Evolutionary conservation across 345 rosid species (phyloP).

Genomic region (Salix brachista): DNA sequence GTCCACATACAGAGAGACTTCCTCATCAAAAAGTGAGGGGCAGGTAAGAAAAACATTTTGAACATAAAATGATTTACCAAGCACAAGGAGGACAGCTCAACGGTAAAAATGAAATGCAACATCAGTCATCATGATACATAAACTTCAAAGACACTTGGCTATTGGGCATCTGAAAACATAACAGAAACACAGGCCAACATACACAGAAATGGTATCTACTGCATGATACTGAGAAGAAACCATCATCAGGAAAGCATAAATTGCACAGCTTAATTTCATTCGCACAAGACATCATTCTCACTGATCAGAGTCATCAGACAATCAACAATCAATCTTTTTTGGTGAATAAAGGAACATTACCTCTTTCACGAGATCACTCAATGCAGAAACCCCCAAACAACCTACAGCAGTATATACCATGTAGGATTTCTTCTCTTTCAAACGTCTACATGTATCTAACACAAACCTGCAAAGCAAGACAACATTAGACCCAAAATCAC

Average conservation of each 20-base stretch:
- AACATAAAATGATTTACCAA: neutral
- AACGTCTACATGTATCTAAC: constrained; percentile 63
- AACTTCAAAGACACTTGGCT: neutral
- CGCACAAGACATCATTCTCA: neutral
- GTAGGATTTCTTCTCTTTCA: constrained; percentile 91
- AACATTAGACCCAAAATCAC: neutral
- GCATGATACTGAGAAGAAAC: neutral
- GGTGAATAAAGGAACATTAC: constrained; percentile 28
- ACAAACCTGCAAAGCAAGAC: constrained; percentile 62
- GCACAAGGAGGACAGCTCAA: neutral
- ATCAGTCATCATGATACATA: neutral
- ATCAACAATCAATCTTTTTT: neutral
- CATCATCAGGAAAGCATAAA: neutral
- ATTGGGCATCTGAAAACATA: neutral
- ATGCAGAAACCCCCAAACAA: constrained; percentile 69
- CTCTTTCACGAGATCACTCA: constrained; percentile 76
- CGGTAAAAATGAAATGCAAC: neutral
- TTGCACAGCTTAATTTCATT: neutral
- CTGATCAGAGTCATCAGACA: neutral
- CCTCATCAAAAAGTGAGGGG: neutral
- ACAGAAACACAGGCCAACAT: neutral
- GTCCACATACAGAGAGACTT: neutral
- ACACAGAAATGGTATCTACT: neutral
- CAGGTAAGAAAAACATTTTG: neutral
- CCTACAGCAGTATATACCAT: constrained; percentile 88